phyloP scores from a whole-genome alignment of 176 grass and related monocot genomes.

The Elaeis guineensis region DNA sequence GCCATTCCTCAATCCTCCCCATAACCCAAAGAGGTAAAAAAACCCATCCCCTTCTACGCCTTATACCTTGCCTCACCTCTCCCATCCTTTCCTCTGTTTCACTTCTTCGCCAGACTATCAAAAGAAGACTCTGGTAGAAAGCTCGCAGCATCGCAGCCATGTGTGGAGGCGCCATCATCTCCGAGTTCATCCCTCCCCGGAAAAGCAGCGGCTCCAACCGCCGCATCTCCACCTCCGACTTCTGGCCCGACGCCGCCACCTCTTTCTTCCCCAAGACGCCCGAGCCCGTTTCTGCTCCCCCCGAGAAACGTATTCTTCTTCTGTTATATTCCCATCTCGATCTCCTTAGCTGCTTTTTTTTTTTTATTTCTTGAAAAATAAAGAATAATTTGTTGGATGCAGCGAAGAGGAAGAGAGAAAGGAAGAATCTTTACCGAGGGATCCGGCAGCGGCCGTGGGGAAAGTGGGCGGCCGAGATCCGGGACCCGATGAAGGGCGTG shows the following conservation, averaged over 20 bases:
- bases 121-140: too few species aligned
- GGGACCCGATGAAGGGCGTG: slow-evolving; percentile 67
- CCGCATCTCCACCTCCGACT: slow-evolving; percentile 27
- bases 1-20: too few species aligned
- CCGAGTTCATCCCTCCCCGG: slow-evolving; percentile 60
- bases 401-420: slow-evolving; percentile 30
- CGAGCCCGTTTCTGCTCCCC: neutral
- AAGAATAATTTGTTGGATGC: slow-evolving; percentile 14
- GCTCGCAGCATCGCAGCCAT: slow-evolving; percentile 12
- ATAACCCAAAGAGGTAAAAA: too few species aligned
- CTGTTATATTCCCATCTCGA: neutral
- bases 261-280: neutral
- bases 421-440: slow-evolving; percentile 78
- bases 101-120: too few species aligned
- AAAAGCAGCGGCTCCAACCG: neutral
- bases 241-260: slow-evolving; percentile 36
- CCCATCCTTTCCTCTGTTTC: too few species aligned
- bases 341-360: neutral
- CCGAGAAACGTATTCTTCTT: slow-evolving; percentile 25
- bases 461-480: slow-evolving; percentile 54
- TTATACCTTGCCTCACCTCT: too few species aligned
- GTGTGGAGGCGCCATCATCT: slow-evolving; percentile 90
- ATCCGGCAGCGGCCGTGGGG: slow-evolving; percentile 62
- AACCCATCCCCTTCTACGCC: too few species aligned
- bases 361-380: neutral